Base-by-base conservation (phyloP, 805 yeast genomes). In the Saccharomycopsis javanensis region DNA sequence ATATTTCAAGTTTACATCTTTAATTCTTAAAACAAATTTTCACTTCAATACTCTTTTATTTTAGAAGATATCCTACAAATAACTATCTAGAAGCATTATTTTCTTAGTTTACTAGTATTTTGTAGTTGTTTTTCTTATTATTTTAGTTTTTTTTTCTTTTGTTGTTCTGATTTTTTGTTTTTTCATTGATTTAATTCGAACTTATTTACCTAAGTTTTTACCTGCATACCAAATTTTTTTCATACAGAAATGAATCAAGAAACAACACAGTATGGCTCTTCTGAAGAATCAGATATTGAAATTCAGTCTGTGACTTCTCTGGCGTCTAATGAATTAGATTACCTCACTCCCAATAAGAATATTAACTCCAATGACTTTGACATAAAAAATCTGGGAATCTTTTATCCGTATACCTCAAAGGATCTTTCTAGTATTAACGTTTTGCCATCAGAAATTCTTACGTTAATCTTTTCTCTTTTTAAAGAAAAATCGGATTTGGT, bases 401-500 rank as follows among this genome's bases (percentile, higher is more conserved):
- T 50, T 16, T 53, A 55, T 38, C 59, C 61, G 3, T 56, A 58
- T 37, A 27, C 55, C 1, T 8, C 46, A 18, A 28, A 57, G 31
- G 60, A 60, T 51, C 45, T 60, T 11, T 23, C 45, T 5, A 54
- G 58, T n/a, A 50, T 60, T 16, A 51, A 45, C 18, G 61, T 57
- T 48, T 68, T 79, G 28, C 84, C 84, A 0, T 73, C 77, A 3
- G 84, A 79, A 68, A 80, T 86, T 18, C 68, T 86, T 48, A 77
- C 84, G 53, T 75, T 84, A 62, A 81, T 86, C 1, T 81, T 86
- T 59, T 83, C 87, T 55, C 77, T 83, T 60, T 71, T 86, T 54
- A 81, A 77, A 52, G 76, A 85, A 46, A 80, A 78, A 62, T 66
- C 77, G 3, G 90, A 85, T 64, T 71, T 83, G 59, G 81, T 80